Base-by-base conservation (phyloP, 495 filamentous ascomycete species). In the Durotheca rogersii region DNA sequence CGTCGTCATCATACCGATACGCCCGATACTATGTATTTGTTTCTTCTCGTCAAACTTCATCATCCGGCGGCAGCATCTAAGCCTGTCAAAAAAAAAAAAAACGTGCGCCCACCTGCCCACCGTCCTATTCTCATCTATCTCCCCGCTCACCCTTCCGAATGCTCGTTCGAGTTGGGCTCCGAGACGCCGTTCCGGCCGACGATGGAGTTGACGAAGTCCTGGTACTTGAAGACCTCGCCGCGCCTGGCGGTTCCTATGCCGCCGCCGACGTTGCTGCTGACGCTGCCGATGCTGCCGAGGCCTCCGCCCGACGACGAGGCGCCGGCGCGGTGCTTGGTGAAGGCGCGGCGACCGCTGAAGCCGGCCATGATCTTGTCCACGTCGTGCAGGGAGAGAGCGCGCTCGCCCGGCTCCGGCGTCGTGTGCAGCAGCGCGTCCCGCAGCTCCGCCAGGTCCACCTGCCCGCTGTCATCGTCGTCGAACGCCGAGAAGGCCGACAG, bases 401-500 rank as follows among this genome's bases (percentile, higher is more conserved):
- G 64, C 56, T 86, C 86, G 27, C 84, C 91, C 1, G 78, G 74
- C 51, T 91, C 89, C 1, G 88, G 87, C 7, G 81, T 80, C 5
- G 90, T 95, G 55, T 91, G 78, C 37, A 95, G 61, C 37, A 98
- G 65, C 2, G 92, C 89, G 56, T 92, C 87, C 27, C 86, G 79
- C 37, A 98, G 71, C 66, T 95, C 92, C 1, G 67, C 76, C 12
- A 93, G 73, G 60, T 96, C 89, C 21, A 97, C 81, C 65, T 95
- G 89, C 6, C 94, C 93, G 60, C 87, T 90, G 66, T 98, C 93
- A 55, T 94, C 89, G 53, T 94, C 88, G 60, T 98, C 93, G 56
- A 98, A 98, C 0, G 94, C 94, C 7, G 87, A 86, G 53, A 98
- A 89, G 0, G 94, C 93, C 4, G 87, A 89, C 1, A 86, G 59